Evolutionary conservation across 495 filamentous ascomycete species (phyloP).

Genomic region (Penicillium soppii): DNA sequence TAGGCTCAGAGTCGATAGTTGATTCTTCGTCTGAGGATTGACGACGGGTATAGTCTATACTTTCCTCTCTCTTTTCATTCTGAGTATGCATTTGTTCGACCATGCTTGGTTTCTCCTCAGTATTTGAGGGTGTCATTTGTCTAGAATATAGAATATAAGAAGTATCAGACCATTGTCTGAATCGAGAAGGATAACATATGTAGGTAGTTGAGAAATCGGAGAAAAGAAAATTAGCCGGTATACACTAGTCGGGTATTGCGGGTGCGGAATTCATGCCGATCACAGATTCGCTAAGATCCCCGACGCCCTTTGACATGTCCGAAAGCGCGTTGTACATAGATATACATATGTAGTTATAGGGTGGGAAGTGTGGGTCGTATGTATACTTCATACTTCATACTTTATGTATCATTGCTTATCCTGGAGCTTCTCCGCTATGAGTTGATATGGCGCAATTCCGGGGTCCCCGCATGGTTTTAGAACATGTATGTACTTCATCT

Average conservation of each 20-base stretch:
- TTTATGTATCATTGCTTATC: too few relatives aligned
- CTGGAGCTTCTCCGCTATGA: not conserved
- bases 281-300: conserved; percentile 25
- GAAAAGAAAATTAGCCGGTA: conserved; percentile 8
- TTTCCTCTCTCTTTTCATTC: not conserved
- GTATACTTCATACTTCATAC: not conserved
- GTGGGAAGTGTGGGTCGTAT: too few relatives aligned
- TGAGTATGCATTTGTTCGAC: not conserved
- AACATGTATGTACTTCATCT: too few relatives aligned
- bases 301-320: conserved; percentile 11
- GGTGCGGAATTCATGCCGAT: conserved; percentile 20
- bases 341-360: not conserved
- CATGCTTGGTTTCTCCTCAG: not conserved
- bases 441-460: conserved; percentile 1
- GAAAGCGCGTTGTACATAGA: too few relatives aligned
- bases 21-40: conserved; percentile 27
- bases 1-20: conserved; percentile 5
- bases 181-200: too few relatives aligned
- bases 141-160: too few relatives aligned
- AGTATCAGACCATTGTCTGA: too few relatives aligned
- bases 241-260: not conserved
- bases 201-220: too few relatives aligned
- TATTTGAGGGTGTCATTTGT: too few relatives aligned
- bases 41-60: not conserved
- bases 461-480: conserved; percentile 12